Base-by-base conservation (phyloP, 306 rosid genomes). In the Fagus sylvatica region DNA sequence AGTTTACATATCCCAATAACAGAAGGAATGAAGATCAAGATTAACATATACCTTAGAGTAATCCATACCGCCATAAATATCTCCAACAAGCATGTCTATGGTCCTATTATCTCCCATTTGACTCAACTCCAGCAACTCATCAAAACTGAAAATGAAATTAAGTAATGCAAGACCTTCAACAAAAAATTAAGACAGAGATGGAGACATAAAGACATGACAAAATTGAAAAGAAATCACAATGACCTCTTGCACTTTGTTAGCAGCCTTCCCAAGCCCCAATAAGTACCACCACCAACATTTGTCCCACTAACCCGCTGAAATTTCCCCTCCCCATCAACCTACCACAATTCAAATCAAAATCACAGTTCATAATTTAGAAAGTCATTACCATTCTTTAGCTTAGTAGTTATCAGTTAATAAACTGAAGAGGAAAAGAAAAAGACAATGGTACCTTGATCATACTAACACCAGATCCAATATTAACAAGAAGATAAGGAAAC, bases 281-380 rank as follows among this genome's bases (percentile, higher is more conserved):
- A 96, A 56, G 99, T 96, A 65, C 99, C 99, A 8, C 99, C 99
- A 83, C 99, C 99, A 77, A 96, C 99, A 88, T 96, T 96, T 81
- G 99, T 96, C 60, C 99, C 99, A 83, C 99, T 96, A 71, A 96
- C 85, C 79, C 99, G 87, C 87, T 96, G 89, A 88, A 90, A 96
- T 82, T 89, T 91, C 28, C 99, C 99, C 32, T 96, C 99, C 61
- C 99, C 99, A 71, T 93, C 98, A 87, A 93, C 99, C 99, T 96
- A 71, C 78, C 72, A 70, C 60, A 73, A 59, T 33, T 78, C 69
- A 73, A 57, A 69, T 72, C 76, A 59, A 61, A 74, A 77, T 61
- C 67, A 69, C 28, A 64, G 43, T 78, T 74, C 62, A 80, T 69
- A 80, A 65, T 42, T 49, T 59, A 43, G 56, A 39, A 74, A 69